phyloP scores from a whole-genome alignment of 176 grass and related monocot species.

The Saccharum officinarum region DNA sequence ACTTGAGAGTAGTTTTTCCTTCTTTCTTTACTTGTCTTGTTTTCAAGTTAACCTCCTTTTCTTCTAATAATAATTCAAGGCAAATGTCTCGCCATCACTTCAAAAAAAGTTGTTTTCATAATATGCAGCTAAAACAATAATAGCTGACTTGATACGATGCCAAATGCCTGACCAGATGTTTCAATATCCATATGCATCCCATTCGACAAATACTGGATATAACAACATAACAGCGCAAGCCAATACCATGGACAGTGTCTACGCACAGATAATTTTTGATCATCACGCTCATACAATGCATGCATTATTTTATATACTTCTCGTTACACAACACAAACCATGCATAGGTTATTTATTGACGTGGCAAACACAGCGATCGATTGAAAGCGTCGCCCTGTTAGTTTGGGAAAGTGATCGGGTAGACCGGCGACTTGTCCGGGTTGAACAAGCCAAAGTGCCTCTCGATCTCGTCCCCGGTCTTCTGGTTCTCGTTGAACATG shows the following conservation, averaged over 20 bases:
- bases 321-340: not conserved
- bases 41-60: no score
- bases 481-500: constrained; percentile 79
- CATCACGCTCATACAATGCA: no score
- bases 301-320: no score
- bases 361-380: not conserved
- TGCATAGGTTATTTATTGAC: not conserved
- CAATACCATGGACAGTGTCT: no score
- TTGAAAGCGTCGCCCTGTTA: not conserved
- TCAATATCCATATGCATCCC: not conserved
- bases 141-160: no score
- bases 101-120: no score
- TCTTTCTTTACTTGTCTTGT: no score
- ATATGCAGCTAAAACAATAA: no score
- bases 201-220: not conserved
- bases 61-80: no score
- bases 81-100: no score
- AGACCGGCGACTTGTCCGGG: constrained; percentile 46
- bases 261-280: no score
- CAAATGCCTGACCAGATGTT: not conserved
- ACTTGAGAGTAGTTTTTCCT: no score
- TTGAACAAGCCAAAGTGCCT: constrained; percentile 62
- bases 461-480: constrained; percentile 28
- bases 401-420: constrained; percentile 47
- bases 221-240: not conserved